Evolutionary conservation across 1,139 yeast genomes (phyloP), one percentile per base, ranked within the genome.

Genomic region (Kodamaea fungicola): DNA sequence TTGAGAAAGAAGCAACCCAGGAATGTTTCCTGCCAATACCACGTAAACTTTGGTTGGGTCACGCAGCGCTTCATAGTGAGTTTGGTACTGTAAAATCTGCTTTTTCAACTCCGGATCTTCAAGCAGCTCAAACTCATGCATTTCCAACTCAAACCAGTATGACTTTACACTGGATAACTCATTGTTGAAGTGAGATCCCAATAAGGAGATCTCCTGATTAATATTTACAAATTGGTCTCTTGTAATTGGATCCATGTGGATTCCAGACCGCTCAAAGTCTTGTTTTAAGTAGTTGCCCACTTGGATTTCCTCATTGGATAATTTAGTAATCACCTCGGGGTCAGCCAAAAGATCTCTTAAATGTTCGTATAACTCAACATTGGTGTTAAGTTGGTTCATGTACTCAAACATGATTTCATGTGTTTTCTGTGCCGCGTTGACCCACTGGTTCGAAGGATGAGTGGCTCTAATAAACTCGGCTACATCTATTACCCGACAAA

Each of bases 251-350:
- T 78, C 83, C 81, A 90, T 80, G 51, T 83, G 84, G 29, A 90
- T 86, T 1, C 98, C 98, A 0, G 96, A 86, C 46, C 89, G 80
- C 50, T 86, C 86, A 55, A 92, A 92, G 59, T 94, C 99, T 36
- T 85, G 81, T 44, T 83, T 68, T 32, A 94, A 68, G 34, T 89
- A 76, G 39, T 78, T 74, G 0, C 96, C 98, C 2, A 90, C 97
- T 37, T 83, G 76, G 9, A 78, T 57, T 54, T 94, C 97, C 59
- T 94, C 98, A 2, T 62, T 61, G 2, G 80, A 59, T 22, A 90
- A 64, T 22, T 62, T 47, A 1, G 48, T 34, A 3, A 55, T 41
- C 1, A 83, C 60, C 5, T 46, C 39, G 4, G 63, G 55, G 34
- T 74, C 74, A 3, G 66, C 58, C 42, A 90, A 60, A 1, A 85